Percentiles rank a stretch among this genome's conserved stretches.
Evolutionary conservation across 1,139 yeast species (phyloP).

Genomic region (Taiozyma onychis): DNA sequence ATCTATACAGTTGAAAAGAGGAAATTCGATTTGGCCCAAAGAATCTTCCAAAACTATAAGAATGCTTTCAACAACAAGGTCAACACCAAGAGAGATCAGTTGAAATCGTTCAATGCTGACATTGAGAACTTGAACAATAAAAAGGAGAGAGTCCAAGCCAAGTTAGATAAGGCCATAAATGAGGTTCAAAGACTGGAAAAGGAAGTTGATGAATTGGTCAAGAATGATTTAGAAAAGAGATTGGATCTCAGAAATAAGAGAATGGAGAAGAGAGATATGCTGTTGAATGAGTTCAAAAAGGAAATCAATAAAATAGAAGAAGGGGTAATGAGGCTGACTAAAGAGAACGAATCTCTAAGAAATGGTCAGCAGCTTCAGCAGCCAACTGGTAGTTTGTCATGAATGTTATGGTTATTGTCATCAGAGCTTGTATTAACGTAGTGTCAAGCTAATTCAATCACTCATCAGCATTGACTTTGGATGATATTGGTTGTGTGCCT

Average conservation of each 20-base stretch:
- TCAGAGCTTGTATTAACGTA: no score
- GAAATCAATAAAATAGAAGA: constrained; percentile 22
- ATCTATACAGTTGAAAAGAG: constrained; percentile 35
- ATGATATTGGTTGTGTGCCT: no score
- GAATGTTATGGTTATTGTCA: not conserved
- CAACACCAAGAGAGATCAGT: constrained; percentile 19
- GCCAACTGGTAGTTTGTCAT: not conserved
- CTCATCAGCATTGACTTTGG: no score
- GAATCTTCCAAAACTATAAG: constrained; percentile 32
- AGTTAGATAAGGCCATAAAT: constrained; percentile 25
- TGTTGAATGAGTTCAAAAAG: constrained; percentile 23
- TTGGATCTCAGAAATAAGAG: constrained; percentile 25
- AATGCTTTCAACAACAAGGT: constrained; percentile 25
- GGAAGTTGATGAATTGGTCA: constrained; percentile 29
- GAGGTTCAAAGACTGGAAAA: constrained; percentile 25
- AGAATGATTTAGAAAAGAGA: constrained; percentile 26
- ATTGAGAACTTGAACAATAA: constrained; percentile 29
- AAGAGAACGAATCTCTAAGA: constrained; percentile 7
- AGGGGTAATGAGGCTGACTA: constrained; percentile 8
- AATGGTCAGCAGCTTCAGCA: constrained; percentile 8
- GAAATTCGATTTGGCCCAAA: constrained; percentile 30
- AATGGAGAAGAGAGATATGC: constrained; percentile 22
- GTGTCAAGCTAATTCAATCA: no score
- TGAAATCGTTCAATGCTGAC: constrained; percentile 29
- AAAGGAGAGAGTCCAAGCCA: constrained; percentile 31